phyloP scores from a whole-genome alignment of 106 monocot species.

The Dendrobium nobile region DNA sequence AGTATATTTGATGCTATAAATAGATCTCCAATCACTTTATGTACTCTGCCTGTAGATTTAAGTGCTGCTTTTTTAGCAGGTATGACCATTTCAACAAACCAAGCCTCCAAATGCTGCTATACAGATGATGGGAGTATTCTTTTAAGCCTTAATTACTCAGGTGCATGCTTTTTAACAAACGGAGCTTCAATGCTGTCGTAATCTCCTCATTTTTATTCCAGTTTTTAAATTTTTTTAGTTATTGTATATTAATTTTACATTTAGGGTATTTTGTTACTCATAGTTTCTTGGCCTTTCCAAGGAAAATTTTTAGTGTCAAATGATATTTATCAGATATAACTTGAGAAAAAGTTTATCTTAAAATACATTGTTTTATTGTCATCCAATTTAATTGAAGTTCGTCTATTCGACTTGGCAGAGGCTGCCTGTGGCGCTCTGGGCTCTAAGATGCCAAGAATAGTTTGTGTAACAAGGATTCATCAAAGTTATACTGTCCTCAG shows the following conservation, averaged over 20 bases:
- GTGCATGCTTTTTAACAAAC: neutral
- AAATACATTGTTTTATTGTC: neutral
- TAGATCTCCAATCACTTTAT: neutral
- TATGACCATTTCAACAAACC: constrained; percentile 1
- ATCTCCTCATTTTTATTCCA: neutral
- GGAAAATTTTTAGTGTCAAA: neutral
- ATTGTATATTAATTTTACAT: neutral
- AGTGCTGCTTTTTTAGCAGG: neutral
- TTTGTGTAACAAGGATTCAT: too few relatives aligned
- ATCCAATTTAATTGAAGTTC: neutral
- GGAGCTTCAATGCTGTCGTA: neutral
- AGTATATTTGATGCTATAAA: neutral
- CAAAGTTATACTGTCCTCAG: too few relatives aligned
- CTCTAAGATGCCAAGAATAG: too few relatives aligned
- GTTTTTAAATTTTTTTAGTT: neutral
- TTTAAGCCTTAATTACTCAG: neutral
- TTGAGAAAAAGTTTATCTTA: neutral
- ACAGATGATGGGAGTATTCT: constrained; percentile 1
- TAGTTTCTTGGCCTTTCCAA: neutral
- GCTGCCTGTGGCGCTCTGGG: too few relatives aligned
- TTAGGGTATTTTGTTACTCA: neutral
- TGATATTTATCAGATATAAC: neutral
- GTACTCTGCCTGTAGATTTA: neutral
- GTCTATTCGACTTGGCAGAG: neutral
- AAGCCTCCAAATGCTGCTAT: neutral